Base-by-base conservation (phyloP, 139 green algal genomes). In the Picochlorum sp. region DNA sequence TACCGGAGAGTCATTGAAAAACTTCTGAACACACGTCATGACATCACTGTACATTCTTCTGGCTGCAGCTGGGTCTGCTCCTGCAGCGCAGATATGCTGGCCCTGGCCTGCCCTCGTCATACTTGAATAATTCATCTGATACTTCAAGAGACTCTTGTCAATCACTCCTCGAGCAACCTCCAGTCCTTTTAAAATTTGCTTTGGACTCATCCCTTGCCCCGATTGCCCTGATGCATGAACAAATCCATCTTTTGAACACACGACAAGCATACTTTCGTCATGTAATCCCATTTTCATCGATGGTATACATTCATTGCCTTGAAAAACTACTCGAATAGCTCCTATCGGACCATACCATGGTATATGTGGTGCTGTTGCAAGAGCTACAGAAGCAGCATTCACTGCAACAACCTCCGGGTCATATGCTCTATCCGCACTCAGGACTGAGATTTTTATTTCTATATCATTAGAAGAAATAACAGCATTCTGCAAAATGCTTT, bases 261-360 rank as follows among this genome's bases (percentile, higher is more conserved):
- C 34, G 0, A 41, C 34, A 11, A 41, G 34, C 34, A 41, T 41
- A 11, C 34, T 41, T 13, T 41, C 34, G 5, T 11, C 34, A 41
- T 41, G 7, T 11, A 41, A 41, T 41, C 6, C 34, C 34, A 41
- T 41, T 11, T 41, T 11, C 34, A 41, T 41, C 34, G 34, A 11
- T 14, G 34, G 34, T 4, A 41, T 11, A 41, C 6, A 41, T 41
- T 41, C 62, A 5, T 65, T 70, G 7, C n/a, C 49, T 4, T 49
- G 18, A 15, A 71, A 15, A 2, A 57, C 68, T 16, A 81, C 59
- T 10, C 70, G 64, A n/a, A 80, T 81, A 16, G 77, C 77, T 6
- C 71, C 87, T 9, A 91, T 49, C 3, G 87, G 87, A 4, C 84
- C 83, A 18, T 60, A 45, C 81, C 83, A 95, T 2, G 88, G 85